phyloP scores from a whole-genome alignment of 768 basidiomycete genomes.

The Termitomyces bulborhizus region DNA sequence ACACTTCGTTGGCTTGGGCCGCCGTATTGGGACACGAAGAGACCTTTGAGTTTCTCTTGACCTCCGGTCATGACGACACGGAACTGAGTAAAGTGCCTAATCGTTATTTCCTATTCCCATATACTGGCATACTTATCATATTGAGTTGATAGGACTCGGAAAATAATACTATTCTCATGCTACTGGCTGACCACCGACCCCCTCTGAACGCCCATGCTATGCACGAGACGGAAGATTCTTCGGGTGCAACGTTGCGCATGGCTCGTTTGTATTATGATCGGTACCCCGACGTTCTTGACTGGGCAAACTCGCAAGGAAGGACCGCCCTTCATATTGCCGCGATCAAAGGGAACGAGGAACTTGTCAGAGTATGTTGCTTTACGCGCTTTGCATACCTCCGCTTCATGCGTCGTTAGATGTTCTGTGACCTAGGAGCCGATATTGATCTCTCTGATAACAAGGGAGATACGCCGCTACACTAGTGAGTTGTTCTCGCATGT shows the following conservation, averaged over 20 bases:
- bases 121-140: neutral
- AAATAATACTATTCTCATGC: slow-evolving; percentile 88
- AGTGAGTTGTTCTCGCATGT: slow-evolving; percentile 46
- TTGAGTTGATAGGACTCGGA: slow-evolving; percentile 67
- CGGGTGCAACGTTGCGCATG: slow-evolving; percentile 78
- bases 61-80: slow-evolving; percentile 86
- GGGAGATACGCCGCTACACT: slow-evolving; percentile 91
- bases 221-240: slow-evolving; percentile 50
- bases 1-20: slow-evolving; percentile 90
- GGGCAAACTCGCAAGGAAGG: slow-evolving; percentile 87
- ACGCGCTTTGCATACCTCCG: slow-evolving; percentile 1
- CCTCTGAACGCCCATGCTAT: slow-evolving; percentile 39
- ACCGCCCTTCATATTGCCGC: slow-evolving; percentile 88
- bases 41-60: slow-evolving; percentile 87
- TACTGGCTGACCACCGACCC: slow-evolving; percentile 80
- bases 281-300: slow-evolving; percentile 83
- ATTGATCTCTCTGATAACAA: slow-evolving; percentile 84
- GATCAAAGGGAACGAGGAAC: slow-evolving; percentile 83
- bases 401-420: slow-evolving; percentile 49
- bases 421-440: slow-evolving; percentile 89
- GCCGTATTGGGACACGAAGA: slow-evolving; percentile 86
- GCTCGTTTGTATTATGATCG: slow-evolving; percentile 81
- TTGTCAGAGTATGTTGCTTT: slow-evolving; percentile 59
- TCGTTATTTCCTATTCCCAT: neutral
- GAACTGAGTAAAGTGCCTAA: slow-evolving; percentile 76